Evolutionary conservation across 257 asterid genomes (phyloP).

Genomic region (Solanum arcanum): DNA sequence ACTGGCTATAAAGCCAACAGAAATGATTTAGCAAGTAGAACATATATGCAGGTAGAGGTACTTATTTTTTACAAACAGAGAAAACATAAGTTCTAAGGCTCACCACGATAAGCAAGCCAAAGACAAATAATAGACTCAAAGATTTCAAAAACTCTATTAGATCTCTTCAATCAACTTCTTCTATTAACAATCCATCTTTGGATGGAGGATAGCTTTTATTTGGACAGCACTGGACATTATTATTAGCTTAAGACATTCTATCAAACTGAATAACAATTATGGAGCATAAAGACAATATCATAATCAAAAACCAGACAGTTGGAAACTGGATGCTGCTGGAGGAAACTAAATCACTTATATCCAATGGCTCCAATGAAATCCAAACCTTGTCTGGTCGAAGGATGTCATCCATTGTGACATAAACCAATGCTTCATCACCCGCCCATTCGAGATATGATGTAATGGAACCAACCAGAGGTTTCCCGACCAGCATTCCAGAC

Average conservation of each 20-base stretch:
- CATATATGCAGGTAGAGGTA: not conserved
- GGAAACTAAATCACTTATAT: not conserved
- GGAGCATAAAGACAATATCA: not conserved
- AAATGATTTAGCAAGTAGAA: not conserved
- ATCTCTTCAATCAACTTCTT: not conserved
- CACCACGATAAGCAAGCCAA: not conserved
- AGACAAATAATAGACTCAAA: not conserved
- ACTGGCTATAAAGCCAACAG: not conserved
- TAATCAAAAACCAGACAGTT: not conserved
- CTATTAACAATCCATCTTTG: not conserved
- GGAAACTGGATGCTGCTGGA: not conserved
- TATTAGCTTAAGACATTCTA: not conserved
- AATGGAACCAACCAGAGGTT: constrained; percentile 53
- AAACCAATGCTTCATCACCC: constrained; percentile 69
- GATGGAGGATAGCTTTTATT: not conserved
- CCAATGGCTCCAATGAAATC: not conserved
- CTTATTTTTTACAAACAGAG: not conserved
- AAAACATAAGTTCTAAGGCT: not conserved
- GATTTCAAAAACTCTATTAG: not conserved
- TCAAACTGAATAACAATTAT: not conserved
- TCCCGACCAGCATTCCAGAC: constrained; percentile 53
- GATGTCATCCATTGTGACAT: constrained; percentile 78
- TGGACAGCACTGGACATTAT: not conserved
- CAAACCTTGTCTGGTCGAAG: constrained; percentile 91
- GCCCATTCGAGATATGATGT: constrained; percentile 77